Evolutionary conservation across 108 stramenopile species (phyloP), one percentile per base, ranked within the genome.

Genomic region (Licmophora abbreviata): DNA sequence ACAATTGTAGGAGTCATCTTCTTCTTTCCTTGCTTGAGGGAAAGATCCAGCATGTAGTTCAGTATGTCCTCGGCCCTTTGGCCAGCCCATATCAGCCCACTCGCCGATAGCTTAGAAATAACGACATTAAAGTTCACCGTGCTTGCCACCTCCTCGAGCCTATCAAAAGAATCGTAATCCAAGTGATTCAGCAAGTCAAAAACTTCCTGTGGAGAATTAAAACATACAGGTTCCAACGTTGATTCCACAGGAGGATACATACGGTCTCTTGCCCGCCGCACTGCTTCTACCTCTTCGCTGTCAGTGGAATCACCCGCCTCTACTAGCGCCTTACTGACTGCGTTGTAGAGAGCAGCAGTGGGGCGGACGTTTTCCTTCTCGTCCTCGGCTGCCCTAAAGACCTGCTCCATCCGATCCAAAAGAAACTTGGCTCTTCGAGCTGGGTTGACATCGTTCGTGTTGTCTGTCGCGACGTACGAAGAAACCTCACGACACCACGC

Each of bases 1-100:
- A 83, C 78, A 35, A 72, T 74, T 41, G 82, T 73, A n/a, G 76
- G 77, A 37, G 58, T 63, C 14, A 23, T 21, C 2, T 37, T 11
- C 12, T 25, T 34, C 17, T 53, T 37, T 25, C 23, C 12, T 26
- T 38, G 34, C 52, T 53, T 53, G 21, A 18, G 23, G 17, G 12
- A 42, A 17, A 63, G 30, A 2, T 57, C 57, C 32, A 49, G 25
- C 71, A 73, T 73, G n/a, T 66, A 54, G 26, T 65, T 44, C 25
- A 73, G 60, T 27, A 73, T 66, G 22, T 41, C 51, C n/a, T 50
- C 42, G 15, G 65, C 64, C 14, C 71, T 60, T 31, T 63, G 44
- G n/a, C 44, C 44, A 21, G 44, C 44, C 44, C 44, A 46, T 2
- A 21, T 3, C 26, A 25, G 23, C 14, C 44, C 44, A 26, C 44